Evolutionary conservation across 2,329 filamentous ascomycete species (phyloP).

Genomic region (Calonectria naviculata): DNA sequence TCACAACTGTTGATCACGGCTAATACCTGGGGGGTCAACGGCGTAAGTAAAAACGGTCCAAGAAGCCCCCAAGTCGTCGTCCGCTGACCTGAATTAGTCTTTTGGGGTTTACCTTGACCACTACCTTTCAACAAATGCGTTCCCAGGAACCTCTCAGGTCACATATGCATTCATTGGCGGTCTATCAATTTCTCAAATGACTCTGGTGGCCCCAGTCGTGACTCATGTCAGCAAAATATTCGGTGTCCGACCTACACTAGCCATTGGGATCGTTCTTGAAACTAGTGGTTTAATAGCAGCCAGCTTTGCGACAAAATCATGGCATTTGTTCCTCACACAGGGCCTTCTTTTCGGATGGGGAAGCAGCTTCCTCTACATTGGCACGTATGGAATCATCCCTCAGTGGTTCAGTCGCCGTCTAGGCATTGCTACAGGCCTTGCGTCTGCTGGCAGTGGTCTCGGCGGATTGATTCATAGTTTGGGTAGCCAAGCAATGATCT

Average conservation of each 20-base stretch:
- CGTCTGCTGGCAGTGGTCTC: neutral
- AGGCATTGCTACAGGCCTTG: neutral
- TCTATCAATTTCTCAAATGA: neutral
- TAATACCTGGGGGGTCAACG: neutral
- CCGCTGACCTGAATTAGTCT: neutral
- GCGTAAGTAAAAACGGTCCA: neutral
- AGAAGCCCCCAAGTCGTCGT: neutral
- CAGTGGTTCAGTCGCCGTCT: constrained; percentile 65
- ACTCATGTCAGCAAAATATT: constrained; percentile 10
- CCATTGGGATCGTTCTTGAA: constrained; percentile 65
- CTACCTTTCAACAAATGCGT: neutral
- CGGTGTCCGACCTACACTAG: constrained; percentile 50
- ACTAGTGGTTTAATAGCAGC: constrained; percentile 63
- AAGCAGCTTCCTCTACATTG: constrained; percentile 70
- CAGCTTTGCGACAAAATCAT: constrained; percentile 62
- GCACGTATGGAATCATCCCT: constrained; percentile 64
- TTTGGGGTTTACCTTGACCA: neutral
- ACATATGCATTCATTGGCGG: neutral
- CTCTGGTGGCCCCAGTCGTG: neutral
- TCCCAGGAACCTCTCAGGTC: neutral
- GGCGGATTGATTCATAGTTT: neutral
- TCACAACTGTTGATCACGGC: neutral
- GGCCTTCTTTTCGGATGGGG: constrained; percentile 70
- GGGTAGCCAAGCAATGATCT: neutral
- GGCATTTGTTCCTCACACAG: constrained; percentile 71